Conservation (phyloP, 2,329 filamentous ascomycete genomes). For the Penicillium sp. region DNA sequence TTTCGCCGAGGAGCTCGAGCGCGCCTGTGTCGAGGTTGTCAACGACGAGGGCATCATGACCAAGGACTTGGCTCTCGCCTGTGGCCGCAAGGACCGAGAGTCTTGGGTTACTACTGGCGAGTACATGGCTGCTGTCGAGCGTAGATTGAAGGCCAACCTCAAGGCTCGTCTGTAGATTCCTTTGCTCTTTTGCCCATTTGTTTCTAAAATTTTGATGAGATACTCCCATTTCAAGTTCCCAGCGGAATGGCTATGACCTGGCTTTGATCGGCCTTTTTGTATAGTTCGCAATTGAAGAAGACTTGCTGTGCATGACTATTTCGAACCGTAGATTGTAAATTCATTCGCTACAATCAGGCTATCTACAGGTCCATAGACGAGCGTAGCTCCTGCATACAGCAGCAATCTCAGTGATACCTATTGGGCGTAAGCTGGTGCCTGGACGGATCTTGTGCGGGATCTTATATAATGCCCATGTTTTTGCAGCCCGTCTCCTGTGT, state of each 20-base stretch:
- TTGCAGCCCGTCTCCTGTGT: no score
- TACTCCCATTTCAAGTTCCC: conserved; percentile 14
- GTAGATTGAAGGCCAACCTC: conserved; percentile 73
- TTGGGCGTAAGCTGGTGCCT: no score
- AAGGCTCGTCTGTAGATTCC: conserved; percentile 35
- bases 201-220: conserved; percentile 14
- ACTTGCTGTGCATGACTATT: background rate
- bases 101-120: conserved; percentile 89
- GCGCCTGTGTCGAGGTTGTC: conserved; percentile 90
- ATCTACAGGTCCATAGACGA: no score
- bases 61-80: conserved; percentile 95
- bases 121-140: conserved; percentile 91
- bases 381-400: no score
- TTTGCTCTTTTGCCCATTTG: conserved; percentile 10
- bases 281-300: conserved; percentile 15
- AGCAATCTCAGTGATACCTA: no score
- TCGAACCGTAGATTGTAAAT: background rate
- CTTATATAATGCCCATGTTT: no score
- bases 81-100: conserved; percentile 76
- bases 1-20: conserved; percentile 87
- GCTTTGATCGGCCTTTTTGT: conserved; percentile 17
- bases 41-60: conserved; percentile 96
- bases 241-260: conserved; percentile 3
- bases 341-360: no score
- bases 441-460: no score